phyloP scores from a whole-genome alignment of 2,329 filamentous ascomycete genomes.

The Clarireedia homoeocarpa region DNA sequence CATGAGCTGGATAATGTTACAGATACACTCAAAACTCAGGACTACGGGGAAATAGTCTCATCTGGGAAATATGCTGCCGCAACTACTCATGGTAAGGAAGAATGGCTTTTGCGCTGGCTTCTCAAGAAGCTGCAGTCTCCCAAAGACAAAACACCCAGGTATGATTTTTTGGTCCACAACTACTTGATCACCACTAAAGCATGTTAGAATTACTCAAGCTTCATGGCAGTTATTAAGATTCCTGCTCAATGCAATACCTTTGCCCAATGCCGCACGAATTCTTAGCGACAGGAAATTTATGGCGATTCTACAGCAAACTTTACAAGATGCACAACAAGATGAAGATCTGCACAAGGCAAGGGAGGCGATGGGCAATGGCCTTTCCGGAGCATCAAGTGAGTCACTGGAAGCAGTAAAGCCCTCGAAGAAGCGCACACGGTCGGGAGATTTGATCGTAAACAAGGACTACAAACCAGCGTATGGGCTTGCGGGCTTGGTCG shows the following conservation, averaged over 20 bases:
- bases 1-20: constrained; percentile 19
- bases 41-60: not conserved
- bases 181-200: not conserved
- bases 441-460: constrained; percentile 20
- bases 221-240: constrained; percentile 54
- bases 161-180: constrained; percentile 5
- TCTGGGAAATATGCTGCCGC: constrained; percentile 1
- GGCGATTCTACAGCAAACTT: constrained; percentile 54
- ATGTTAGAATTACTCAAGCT: constrained; percentile 20
- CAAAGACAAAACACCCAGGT: constrained; percentile 27
- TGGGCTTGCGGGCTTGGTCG: constrained; percentile 12
- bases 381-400: no score
- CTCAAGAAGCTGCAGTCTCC: constrained; percentile 47
- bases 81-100: constrained; percentile 39
- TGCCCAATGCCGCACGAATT: constrained; percentile 61
- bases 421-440: constrained; percentile 28
- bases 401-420: constrained; percentile 24
- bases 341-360: no score
- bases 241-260: constrained; percentile 56
- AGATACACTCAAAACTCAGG: constrained; percentile 7
- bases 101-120: constrained; percentile 62
- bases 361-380: no score
- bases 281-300: constrained; percentile 65
- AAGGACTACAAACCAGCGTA: not conserved
- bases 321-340: constrained; percentile 44